phyloP scores from a whole-genome alignment of 2,329 filamentous ascomycete species.

The Scolecobasidium constrictum region DNA sequence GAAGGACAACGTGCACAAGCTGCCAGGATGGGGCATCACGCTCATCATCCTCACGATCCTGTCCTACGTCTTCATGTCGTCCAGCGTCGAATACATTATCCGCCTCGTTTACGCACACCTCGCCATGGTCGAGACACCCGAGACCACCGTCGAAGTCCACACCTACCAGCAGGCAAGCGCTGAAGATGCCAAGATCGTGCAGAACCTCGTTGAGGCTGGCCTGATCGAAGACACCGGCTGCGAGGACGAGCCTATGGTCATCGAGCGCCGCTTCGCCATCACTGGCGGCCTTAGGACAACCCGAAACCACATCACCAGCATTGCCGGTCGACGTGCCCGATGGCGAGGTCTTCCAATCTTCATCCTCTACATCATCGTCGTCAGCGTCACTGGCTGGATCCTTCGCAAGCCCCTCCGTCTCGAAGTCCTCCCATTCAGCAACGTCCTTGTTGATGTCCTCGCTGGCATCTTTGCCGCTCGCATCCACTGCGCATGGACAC shows the following conservation, averaged over 20 bases:
- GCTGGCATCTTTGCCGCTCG: constrained; percentile 53
- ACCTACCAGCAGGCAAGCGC: constrained; percentile 37
- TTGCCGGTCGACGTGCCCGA: constrained; percentile 53
- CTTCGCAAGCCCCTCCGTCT: constrained; percentile 24
- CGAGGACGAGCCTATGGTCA: constrained; percentile 26
- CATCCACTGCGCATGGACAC: constrained; percentile 69
- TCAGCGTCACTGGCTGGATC: constrained; percentile 23
- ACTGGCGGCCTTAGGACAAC: constrained; percentile 50
- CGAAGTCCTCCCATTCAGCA: constrained; percentile 3
- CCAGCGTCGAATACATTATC: constrained; percentile 41
- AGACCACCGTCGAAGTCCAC: constrained; percentile 20
- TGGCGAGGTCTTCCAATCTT: constrained; percentile 56
- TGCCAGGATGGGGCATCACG: constrained; percentile 20
- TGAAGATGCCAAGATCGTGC: constrained; percentile 22
- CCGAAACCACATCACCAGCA: constrained; percentile 48
- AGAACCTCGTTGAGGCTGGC: constrained; percentile 17
- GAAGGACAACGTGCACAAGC: constrained; percentile 10
- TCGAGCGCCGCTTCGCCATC: constrained; percentile 45
- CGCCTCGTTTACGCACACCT: constrained; percentile 50
- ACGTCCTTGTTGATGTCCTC: constrained; percentile 28
- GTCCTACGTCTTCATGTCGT: constrained; percentile 26
- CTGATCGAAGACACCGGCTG: constrained; percentile 24
- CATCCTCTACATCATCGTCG: constrained; percentile 24
- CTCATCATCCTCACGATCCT: constrained; percentile 25
- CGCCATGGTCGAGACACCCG: constrained; percentile 52